Conservation (phyloP, 116 monocot genomes). For the Cymodocea nodosa region DNA sequence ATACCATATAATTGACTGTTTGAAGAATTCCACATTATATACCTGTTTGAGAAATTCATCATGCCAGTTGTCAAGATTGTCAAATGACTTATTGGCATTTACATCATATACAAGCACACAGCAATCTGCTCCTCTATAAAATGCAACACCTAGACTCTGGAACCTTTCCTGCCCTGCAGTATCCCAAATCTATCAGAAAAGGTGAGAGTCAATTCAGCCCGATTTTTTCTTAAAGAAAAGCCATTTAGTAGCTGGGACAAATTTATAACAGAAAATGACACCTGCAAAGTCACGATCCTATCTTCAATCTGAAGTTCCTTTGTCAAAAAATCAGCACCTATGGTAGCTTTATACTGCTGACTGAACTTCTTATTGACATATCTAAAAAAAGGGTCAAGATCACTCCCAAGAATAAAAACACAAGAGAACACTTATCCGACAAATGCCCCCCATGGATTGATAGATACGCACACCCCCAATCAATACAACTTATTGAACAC, state of each 20-base stretch:
- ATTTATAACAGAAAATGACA: neutral
- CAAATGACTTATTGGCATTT: conserved; percentile 35
- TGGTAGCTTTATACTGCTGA: conserved; percentile 80
- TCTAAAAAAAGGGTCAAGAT: conserved; percentile 11
- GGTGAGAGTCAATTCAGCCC: neutral
- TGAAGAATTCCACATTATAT: neutral
- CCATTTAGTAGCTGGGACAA: neutral
- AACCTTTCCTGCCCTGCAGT: conserved; percentile 56
- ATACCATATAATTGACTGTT: too few species aligned
- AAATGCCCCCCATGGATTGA: too few species aligned
- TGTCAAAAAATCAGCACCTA: conserved; percentile 81
- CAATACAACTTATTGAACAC: too few species aligned
- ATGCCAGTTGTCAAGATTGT: conserved; percentile 41
- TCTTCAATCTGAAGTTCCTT: conserved; percentile 77
- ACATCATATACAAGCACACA: conserved; percentile 58
- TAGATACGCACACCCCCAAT: too few species aligned
- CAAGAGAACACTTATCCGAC: too few species aligned
- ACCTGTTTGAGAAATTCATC: conserved; percentile 36
- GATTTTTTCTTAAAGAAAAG: neutral
- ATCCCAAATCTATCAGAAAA: conserved; percentile 41
- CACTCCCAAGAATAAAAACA: too few species aligned
- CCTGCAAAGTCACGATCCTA: conserved; percentile 71
- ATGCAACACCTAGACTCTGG: conserved; percentile 39
- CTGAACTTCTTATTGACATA: conserved; percentile 81
- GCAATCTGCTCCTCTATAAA: conserved; percentile 51